These are phyloP conservation scores for Scleroderma citrinum DNA, from an alignment of 768 basidiomycete species.

Conservation along the genomic window DNA sequence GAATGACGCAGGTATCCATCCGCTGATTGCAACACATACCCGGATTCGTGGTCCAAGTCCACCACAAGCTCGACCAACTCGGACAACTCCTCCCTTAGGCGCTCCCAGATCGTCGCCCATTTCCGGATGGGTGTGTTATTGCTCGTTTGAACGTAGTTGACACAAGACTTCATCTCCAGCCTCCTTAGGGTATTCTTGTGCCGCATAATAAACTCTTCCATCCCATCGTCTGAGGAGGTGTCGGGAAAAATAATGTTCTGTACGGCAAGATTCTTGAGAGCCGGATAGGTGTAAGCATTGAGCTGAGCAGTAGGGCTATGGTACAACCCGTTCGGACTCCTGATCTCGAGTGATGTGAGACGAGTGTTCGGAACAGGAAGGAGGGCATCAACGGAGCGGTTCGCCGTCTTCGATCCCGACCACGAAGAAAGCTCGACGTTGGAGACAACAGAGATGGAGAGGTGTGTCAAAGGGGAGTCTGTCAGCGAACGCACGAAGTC, in stretches of 20 bases:
- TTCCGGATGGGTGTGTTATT: slow-evolving; percentile 11
- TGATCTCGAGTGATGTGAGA: slow-evolving; percentile 18
- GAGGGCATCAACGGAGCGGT: slow-evolving; percentile 20
- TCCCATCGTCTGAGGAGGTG: slow-evolving; percentile 12
- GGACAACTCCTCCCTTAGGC: slow-evolving; percentile 16
- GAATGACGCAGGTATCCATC: slow-evolving; percentile 20
- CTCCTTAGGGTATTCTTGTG: slow-evolving; percentile 22
- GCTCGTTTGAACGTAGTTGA: slow-evolving; percentile 19
- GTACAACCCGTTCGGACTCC: slow-evolving; percentile 25
- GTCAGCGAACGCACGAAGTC: slow-evolving; percentile 22
- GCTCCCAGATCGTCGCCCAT: slow-evolving; percentile 25
- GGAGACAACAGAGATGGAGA: slow-evolving; percentile 26
- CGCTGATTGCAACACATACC: slow-evolving; percentile 20
- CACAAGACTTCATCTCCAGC: slow-evolving; percentile 21
- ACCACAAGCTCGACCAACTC: slow-evolving; percentile 21
- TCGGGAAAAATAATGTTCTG: slow-evolving; percentile 27
- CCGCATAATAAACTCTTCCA: slow-evolving; percentile 27
- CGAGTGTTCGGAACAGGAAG: slow-evolving; percentile 16
- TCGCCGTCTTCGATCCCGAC: slow-evolving; percentile 27
- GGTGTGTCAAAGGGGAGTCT: slow-evolving; percentile 23
- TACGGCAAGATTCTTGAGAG: slow-evolving; percentile 21
- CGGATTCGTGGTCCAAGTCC: slow-evolving; percentile 3
- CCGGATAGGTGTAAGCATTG: slow-evolving; percentile 16
- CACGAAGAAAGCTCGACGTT: slow-evolving; percentile 25
- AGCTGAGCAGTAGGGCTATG: slow-evolving; percentile 22